phyloP scores from a whole-genome alignment of 202 grass and related monocot genomes.

The Digitaria exilis region DNA sequence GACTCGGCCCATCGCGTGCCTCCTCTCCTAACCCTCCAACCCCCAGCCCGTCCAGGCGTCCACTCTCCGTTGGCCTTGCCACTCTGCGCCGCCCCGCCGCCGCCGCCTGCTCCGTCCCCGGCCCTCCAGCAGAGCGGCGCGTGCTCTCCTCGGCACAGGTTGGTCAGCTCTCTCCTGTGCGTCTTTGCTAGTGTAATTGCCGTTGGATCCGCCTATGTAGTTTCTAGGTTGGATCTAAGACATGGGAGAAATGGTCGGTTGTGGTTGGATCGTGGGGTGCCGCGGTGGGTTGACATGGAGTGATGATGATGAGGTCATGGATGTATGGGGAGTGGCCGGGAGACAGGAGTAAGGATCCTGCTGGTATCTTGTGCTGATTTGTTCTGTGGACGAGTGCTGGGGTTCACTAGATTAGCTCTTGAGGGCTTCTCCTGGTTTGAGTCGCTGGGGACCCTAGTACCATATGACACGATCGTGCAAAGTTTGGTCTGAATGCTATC shows the following conservation, averaged over 20 bases:
- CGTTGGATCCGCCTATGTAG: background rate
- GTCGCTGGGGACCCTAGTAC: background rate
- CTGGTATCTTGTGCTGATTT: background rate
- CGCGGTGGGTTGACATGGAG: background rate
- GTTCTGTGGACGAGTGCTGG: background rate
- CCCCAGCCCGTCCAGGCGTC: background rate
- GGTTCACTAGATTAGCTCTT: conserved; percentile 11
- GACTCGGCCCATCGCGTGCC: background rate
- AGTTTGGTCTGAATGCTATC: background rate
- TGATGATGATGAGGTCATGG: background rate
- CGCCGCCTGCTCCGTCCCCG: background rate
- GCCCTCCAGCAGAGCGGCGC: no score
- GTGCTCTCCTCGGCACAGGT: background rate
- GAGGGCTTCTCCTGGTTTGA: background rate
- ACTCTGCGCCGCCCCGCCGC: background rate
- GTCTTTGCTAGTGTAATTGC: background rate
- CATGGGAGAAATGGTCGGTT: background rate
- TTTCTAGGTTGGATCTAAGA: background rate
- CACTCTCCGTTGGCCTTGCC: background rate
- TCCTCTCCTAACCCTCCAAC: no score
- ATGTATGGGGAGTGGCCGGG: background rate
- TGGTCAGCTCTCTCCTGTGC: background rate
- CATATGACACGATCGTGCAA: background rate
- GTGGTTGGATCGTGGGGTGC: background rate
- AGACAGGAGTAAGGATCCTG: background rate